Conservation (phyloP, 352 stramenopile genomes). For the Globisporangium cylindrosporum region DNA sequence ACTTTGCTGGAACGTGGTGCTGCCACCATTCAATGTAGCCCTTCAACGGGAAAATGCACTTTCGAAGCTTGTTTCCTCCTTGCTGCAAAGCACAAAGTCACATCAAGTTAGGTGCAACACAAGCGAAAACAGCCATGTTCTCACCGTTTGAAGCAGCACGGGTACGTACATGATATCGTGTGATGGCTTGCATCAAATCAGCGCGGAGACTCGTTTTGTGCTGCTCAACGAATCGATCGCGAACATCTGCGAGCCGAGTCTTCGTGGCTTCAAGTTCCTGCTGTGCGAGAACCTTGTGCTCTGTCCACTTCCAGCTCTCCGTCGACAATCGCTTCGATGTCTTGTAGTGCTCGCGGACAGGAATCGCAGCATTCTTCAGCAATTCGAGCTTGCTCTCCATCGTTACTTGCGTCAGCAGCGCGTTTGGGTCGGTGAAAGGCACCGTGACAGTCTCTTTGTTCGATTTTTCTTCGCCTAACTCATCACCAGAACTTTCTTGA, state of each 20-base stretch:
- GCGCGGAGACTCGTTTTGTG: conserved; percentile 38
- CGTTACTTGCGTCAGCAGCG: conserved; percentile 43
- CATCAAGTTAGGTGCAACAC: background rate
- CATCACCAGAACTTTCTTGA: background rate
- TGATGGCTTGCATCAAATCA: conserved; percentile 40
- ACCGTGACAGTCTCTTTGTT: conserved; percentile 20
- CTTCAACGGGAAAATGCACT: conserved; percentile 60
- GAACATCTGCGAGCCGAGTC: conserved; percentile 46
- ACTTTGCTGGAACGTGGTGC: conserved; percentile 33
- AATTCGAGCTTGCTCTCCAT: conserved; percentile 70
- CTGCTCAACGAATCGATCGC: conserved; percentile 52
- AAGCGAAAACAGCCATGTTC: background rate
- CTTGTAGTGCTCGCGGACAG: conserved; percentile 59
- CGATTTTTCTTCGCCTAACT: background rate
- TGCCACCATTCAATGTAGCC: conserved; percentile 71
- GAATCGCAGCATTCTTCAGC: conserved; percentile 41
- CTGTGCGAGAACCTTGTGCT: conserved; percentile 43
- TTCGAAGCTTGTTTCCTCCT: conserved; percentile 41
- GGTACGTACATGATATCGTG: conserved; percentile 46
- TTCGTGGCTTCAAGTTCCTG: conserved; percentile 59
- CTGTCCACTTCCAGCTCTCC: conserved; percentile 61
- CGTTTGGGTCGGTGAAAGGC: conserved; percentile 27
- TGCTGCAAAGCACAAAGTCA: conserved; percentile 24
- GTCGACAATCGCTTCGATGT: conserved; percentile 42
- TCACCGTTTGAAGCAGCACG: background rate